phyloP scores from a whole-genome alignment of 2,329 filamentous ascomycete genomes.

The Orbilia blumenaviensis region DNA sequence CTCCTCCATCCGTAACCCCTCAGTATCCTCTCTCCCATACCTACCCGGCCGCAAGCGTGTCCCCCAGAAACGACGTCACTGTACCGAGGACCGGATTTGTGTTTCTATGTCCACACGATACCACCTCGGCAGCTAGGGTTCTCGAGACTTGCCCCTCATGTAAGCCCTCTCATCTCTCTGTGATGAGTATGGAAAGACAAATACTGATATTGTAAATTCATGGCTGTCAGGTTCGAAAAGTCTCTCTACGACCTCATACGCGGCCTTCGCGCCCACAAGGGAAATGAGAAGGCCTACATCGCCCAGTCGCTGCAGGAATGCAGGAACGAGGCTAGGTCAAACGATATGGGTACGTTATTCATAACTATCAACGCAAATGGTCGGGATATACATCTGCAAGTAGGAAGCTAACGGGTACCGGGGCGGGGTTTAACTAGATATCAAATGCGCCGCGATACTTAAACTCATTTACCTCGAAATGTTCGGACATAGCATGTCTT shows the following conservation, averaged over 20 bases:
- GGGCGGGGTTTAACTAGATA: slow-evolving; percentile 68
- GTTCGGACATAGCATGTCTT: slow-evolving; percentile 99
- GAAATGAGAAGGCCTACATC: slow-evolving; percentile 93
- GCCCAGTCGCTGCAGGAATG: slow-evolving; percentile 94
- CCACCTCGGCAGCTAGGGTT: slow-evolving; percentile 30
- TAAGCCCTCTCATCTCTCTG: neutral
- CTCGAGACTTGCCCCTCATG: slow-evolving; percentile 52
- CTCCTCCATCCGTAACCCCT: neutral
- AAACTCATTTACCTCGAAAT: slow-evolving; percentile 98
- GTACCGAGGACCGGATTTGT: neutral
- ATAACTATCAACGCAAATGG: slow-evolving; percentile 28
- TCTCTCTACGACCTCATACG: slow-evolving; percentile 98
- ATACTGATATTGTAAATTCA: neutral
- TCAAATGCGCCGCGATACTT: slow-evolving; percentile 93
- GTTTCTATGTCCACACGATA: slow-evolving; percentile 32
- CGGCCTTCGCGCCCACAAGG: slow-evolving; percentile 93
- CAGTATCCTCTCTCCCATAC: neutral
- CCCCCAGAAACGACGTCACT: slow-evolving; percentile 6
- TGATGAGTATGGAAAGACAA: neutral
- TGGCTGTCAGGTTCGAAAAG: slow-evolving; percentile 95
- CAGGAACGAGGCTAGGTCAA: slow-evolving; percentile 85
- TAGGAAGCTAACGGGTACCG: neutral
- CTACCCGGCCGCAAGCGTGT: neutral
- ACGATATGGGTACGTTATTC: slow-evolving; percentile 81
- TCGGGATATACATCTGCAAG: neutral